Base-by-base conservation (phyloP, 805 yeast genomes). In the Ogataea degrootiae region DNA sequence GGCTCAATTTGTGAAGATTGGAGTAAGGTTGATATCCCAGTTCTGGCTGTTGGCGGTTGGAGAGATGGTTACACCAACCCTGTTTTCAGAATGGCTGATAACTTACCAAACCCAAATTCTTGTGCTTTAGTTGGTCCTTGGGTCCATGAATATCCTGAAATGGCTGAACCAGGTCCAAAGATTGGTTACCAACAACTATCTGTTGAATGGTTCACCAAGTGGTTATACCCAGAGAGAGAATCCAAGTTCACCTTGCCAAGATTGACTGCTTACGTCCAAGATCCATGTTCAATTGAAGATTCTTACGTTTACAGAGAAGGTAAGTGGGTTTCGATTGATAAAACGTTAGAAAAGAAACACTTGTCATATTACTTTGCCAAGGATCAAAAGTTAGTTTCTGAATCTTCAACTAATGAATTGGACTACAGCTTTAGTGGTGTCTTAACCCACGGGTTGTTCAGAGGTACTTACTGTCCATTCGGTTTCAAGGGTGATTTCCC, bases 91-190 rank as follows among this genome's bases (percentile, higher is more conserved):
- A 69, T 73, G 73, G 65, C 63, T 37, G 65, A 69, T 9, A 62
- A 69, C 22, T 56, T 73, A 35, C 73, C 72, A n/a, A 62, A 71
- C 44, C 69, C 72, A n/a, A 56, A 68, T 33, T 59, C 71, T 1
- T 55, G 62, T 34, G 68, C 67, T 34, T 48, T 73, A 15, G 65
- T 73, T 53, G 76, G 77, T 21, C 77, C 76, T 8, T 73, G 77
- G 77, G 76, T 73, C 41, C 77, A 73, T 52, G 77, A 73, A 51
- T 73, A 65, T 55, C 77, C 77, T 3, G 76, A 73, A 52, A 68
- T 73, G 60, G 77, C 76, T 1, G 70, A 68, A 34, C 77, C 76
- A 6, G 63, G 65, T 9, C 77, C 77, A 33, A 67, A 66, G 47
- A 68, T 73, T 52, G 77, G 76, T 4, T 73, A 68, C 45, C 71